Evolutionary conservation across 2,329 filamentous ascomycete species (phyloP).

Genomic region (Cadophora malorum): DNA sequence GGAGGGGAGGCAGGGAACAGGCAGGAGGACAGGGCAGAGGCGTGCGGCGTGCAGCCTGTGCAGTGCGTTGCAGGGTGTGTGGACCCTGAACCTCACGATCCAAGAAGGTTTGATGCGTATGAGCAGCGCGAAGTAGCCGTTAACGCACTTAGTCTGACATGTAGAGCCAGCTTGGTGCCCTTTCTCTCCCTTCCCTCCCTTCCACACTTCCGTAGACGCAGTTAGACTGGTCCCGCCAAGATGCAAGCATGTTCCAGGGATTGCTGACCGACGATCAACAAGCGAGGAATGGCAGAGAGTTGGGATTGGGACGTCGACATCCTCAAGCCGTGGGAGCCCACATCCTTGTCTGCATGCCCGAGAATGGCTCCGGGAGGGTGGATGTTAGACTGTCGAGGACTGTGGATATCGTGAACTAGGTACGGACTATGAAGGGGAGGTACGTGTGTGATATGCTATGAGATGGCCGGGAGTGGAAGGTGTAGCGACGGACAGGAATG

Average conservation of each 20-base stretch:
- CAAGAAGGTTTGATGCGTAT: not conserved
- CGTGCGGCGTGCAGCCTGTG: not conserved
- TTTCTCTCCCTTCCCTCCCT: not conserved
- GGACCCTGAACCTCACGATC: conserved; percentile 10
- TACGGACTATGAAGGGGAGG: not conserved
- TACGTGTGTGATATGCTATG: not conserved
- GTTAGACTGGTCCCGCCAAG: not conserved
- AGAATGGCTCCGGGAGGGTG: conserved; percentile 1
- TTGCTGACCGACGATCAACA: conserved; percentile 10
- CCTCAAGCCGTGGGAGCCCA: not conserved
- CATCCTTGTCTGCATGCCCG: conserved; percentile 1
- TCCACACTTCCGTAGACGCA: not conserved
- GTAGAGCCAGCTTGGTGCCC: not conserved
- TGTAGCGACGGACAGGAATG: conserved; percentile 12
- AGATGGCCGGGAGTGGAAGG: not conserved
- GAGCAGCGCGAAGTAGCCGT: not conserved
- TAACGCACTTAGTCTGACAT: not conserved
- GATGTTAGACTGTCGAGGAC: not conserved
- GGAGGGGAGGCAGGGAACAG: not conserved
- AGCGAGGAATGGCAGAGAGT: not conserved
- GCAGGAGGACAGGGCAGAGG: not conserved
- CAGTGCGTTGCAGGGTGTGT: conserved; percentile 8
- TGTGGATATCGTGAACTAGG: conserved; percentile 7
- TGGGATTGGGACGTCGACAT: not conserved
- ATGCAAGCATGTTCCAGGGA: not conserved